Evolutionary conservation across 108 stramenopile genomes (phyloP).

Genomic region (Stephanodiscus triporus): DNA sequence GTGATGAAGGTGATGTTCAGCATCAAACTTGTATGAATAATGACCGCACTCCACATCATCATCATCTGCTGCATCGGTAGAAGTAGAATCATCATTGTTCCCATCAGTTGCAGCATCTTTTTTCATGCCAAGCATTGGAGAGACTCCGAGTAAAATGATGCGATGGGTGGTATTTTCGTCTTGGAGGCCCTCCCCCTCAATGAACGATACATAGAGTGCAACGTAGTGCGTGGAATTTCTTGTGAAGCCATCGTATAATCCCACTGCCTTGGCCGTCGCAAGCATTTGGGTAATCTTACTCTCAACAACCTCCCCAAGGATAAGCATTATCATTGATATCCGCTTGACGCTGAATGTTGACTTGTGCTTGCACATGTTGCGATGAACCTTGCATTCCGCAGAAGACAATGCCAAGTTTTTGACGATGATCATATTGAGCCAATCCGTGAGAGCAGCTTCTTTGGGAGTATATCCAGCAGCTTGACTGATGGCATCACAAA

Average conservation of each 20-base stretch:
- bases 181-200: background rate
- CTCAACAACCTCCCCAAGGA: conserved; percentile 9
- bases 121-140: background rate
- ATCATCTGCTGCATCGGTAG: background rate
- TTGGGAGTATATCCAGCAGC: background rate
- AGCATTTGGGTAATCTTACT: background rate
- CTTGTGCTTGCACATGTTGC: conserved; percentile 5
- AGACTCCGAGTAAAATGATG: background rate
- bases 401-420: conserved; percentile 3
- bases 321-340: background rate
- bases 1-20: background rate
- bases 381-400: background rate
- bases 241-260: conserved; percentile 9
- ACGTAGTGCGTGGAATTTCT: background rate
- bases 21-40: conserved; percentile 6
- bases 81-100: background rate
- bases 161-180: background rate
- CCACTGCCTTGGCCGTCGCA: background rate
- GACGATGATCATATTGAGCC: background rate
- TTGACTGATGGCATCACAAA: background rate
- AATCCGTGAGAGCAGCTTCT: background rate
- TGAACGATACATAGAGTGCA: background rate
- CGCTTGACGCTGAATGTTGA: background rate
- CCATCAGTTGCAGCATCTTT: background rate
- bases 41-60: background rate